Evolutionary conservation across 768 basidiomycete species (phyloP).

Genomic region (Lactarius indigo): DNA sequence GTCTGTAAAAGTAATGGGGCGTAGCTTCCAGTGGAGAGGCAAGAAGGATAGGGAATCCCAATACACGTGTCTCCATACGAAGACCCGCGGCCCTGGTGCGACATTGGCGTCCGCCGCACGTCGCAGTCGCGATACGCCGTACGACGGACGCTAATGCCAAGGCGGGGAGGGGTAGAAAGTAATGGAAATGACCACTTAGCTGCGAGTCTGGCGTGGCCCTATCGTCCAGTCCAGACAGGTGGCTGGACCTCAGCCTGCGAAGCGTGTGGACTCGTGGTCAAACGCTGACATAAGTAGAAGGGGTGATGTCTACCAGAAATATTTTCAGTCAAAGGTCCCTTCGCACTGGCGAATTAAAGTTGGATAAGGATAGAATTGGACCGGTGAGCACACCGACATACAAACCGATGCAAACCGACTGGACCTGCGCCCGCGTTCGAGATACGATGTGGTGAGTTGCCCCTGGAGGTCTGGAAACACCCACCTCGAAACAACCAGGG

Average conservation of each 20-base stretch:
- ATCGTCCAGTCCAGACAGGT: not conserved
- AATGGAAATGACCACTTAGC: not conserved
- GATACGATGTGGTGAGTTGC: not conserved
- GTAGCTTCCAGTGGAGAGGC: not conserved
- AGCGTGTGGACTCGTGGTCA: not conserved
- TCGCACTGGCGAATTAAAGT: too few relatives aligned
- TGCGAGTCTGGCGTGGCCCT: not conserved
- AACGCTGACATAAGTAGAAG: not conserved
- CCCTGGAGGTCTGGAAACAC: not conserved
- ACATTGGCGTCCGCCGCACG: conserved; percentile 7
- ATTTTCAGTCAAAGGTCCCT: not conserved
- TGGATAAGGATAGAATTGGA: too few relatives aligned
- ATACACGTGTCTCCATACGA: not conserved
- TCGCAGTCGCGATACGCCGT: conserved; percentile 7
- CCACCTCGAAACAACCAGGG: not conserved
- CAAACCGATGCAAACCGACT: not conserved
- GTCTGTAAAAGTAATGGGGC: not conserved
- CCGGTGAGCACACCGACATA: too few relatives aligned
- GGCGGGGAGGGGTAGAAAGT: not conserved
- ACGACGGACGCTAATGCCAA: conserved; percentile 7
- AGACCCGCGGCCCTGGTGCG: not conserved
- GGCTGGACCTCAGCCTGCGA: not conserved
- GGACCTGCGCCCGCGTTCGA: not conserved
- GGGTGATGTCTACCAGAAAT: not conserved
- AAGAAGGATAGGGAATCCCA: not conserved